These are phyloP conservation scores for Pyrenochaeta sp. DNA, from an alignment of 2,329 filamentous ascomycete species.

Conservation along the genomic window DNA sequence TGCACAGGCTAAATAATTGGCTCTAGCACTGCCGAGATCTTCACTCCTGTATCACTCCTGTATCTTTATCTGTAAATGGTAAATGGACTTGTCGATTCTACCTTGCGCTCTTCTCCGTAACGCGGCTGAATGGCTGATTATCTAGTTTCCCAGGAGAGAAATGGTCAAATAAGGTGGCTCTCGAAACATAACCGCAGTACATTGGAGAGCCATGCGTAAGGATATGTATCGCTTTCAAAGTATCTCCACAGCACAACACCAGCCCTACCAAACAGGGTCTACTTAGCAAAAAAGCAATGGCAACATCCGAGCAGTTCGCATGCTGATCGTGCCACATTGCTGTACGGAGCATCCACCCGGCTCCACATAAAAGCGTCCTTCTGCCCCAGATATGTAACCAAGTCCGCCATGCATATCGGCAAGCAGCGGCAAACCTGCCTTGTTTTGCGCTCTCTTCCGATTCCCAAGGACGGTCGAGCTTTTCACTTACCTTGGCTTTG, in stretches of 20 bases:
- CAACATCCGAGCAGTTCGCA: slow-evolving; percentile 5
- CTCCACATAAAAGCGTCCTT: background rate
- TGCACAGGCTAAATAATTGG: too few species aligned
- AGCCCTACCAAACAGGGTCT: background rate
- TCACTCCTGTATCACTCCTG: background rate
- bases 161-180: too few species aligned
- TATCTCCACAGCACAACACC: background rate
- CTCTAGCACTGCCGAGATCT: slow-evolving; percentile 4
- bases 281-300: background rate
- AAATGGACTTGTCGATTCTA: background rate
- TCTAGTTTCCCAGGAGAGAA: too few species aligned
- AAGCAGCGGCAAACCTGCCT: slow-evolving; percentile 2
- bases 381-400: background rate
- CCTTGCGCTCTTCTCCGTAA: slow-evolving; percentile 19
- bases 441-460: slow-evolving; percentile 16
- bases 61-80: background rate
- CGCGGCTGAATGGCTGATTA: slow-evolving; percentile 7
- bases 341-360: background rate
- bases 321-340: slow-evolving; percentile 1
- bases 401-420: background rate
- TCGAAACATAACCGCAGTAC: background rate
- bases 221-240: background rate
- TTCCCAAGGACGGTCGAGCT: background rate
- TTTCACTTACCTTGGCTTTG: background rate
- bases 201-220: background rate